Evolutionary conservation across 2,329 filamentous ascomycete species (phyloP), one percentile per base, ranked within the genome.

Genomic region (Aurifilum marmelostoma): DNA sequence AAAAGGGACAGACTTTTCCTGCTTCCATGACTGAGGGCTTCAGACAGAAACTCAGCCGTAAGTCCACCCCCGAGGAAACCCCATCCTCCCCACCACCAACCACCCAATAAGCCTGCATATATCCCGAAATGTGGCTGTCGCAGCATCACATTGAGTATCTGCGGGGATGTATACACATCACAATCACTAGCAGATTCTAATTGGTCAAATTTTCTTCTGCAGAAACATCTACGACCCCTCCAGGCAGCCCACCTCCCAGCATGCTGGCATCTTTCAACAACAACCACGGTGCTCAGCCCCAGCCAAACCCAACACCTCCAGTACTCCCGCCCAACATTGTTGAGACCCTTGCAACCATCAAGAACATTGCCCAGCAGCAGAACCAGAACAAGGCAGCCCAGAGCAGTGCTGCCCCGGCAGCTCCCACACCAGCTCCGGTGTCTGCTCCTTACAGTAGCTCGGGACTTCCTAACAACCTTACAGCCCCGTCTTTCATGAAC

Each of bases 1-100:
- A 97, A 79, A 96, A 96, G 77, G 93, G 93, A 73, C 91, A 92
- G 78, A 98, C 94, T 29, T 98, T 99, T 80, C 94, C 96, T 34
- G 79, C 86, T 56, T 80, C 89, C 66, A 91, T 97, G 88, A 88
- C 99, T 75, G 85, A 85, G 72, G 88, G 88, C 50, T 97, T 97
- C 85, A 95, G 93, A 81, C 87, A 92, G 77, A 94, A 92, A 80
- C 80, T 97, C 75, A 90, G 85, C 72, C 66, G 69, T 71, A 71
- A 34, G 69, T 71, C 60, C 34, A 43, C 34, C 34, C 37, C 29
- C 29, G 18, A 24, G 9, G 7, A 1, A 21, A 60, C 32, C n/a
- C 47, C 43, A 29, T 58, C 66, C 66, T 54, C 60, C 50, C 8
- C 64, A 34, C 63, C 29, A 27, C 41, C 43, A 34, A 47, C 60